Base-by-base conservation (phyloP, 1,284 basidiomycete genomes). In the Rhodotorula sp. region DNA sequence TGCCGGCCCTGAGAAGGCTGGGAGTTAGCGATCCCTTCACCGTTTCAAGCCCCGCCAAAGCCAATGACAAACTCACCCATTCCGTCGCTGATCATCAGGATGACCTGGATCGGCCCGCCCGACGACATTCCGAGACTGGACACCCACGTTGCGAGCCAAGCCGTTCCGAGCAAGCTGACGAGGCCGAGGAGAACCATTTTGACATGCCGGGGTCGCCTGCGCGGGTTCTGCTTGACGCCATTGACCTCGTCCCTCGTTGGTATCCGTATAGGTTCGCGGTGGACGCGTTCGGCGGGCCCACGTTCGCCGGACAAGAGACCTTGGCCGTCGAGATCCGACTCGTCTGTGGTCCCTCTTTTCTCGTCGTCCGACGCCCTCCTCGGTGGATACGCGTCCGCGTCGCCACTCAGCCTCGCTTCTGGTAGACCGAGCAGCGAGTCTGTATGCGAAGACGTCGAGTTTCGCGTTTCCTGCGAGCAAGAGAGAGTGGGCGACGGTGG, bases 61-160 rank as follows among this genome's bases (percentile, higher is more conserved):
- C 1, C 16, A 38, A 59, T 23, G n/a, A 31, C 43, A 15, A 43
- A 15, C 62, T 19, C 19, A 67, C 70, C 81, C 72, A 80, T 81
- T 12, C 81, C 80, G 54, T 81, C 80, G 55, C 76, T 78, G 68
- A 82, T 78, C 80, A 82, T 81, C 21, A 82, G 66, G 65, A 82
- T 79, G 64, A 81, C 78, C 72, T 81, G 80, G 50, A 79, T 74
- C 71, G 45, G 50, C 0, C 66, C 59, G 16, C 68, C 66, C 19
- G 67, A 72, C 16, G 68, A 50, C 3, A 66, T 70, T 4, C 63
- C 66, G 15, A 72, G 43, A 28, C 54, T 58, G 5, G 68, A 45
- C 16, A 74, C 6, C 26, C 50, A 55, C 16, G 73, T 74, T 26
- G 70, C 6, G 7, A 68, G 38, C 26, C n/a, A 55, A 0, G 57